Base-by-base conservation (phyloP, 1,284 basidiomycete species). In the Leccinum ponderosum region DNA sequence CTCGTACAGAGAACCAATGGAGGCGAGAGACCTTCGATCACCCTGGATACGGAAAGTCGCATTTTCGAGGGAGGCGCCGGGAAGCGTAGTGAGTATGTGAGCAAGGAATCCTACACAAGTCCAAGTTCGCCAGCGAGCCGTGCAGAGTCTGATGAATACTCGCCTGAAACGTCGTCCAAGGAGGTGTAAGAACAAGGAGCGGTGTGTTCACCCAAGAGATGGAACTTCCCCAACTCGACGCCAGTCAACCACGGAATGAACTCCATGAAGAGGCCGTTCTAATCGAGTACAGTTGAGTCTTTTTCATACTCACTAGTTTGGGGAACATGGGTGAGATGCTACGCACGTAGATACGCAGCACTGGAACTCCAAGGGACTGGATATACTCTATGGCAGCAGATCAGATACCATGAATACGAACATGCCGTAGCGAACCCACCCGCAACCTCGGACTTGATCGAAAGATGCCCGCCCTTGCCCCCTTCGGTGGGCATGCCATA, bases 41-140 rank as follows among this genome's bases (percentile, higher is more conserved):
- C 79, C 78, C 62, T 81, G 69, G 25, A 81, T 70, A 35, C 73
- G 73, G 66, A 81, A 72, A 3, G 65, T 69, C 5, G 62, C 64
- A 59, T 73, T 61, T 8, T 75, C 66, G 20, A 80, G 65, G 25
- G 73, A 66, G 17, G 67, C 64, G 1, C 57, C 29, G 1, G 76
- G 69, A 8, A 75, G 60, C 7, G 71, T 65, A 17, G 74, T 73
- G 37, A 80, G 69, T 51, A 74, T 66, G 56, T 80, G 66, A 7
- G 71, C 77, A 7, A 77, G 53, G 57, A 75, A 81, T 15, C 75
- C 70, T 64, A 53, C 20, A 22, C 57, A 11, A 37, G 29, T 4
- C 3, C 14, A n/a, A 5, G 25, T 65, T 37, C 8, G 20, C 53
- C 31, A 35, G 27, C 47, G 35, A 42, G 11, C 44, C 31, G 44